Conservation (phyloP, 2,329 filamentous ascomycete genomes). For the Nemania sp. region DNA sequence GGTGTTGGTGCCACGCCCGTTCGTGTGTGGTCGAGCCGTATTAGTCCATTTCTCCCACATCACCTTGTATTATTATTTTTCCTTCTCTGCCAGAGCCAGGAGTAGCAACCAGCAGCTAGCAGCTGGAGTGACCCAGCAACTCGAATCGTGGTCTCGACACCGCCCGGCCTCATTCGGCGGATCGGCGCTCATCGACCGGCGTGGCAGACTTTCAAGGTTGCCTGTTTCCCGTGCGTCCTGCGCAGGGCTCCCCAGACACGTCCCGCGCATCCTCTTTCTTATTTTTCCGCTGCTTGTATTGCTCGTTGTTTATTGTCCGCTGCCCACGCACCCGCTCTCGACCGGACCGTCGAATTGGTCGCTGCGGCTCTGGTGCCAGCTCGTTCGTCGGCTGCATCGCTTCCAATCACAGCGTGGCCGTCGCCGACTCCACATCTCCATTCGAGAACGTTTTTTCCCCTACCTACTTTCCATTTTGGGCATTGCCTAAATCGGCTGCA, state of each 20-base stretch:
- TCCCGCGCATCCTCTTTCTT: conserved; percentile 4
- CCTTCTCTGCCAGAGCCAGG: conserved; percentile 1
- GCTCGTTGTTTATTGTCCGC: conserved; percentile 17
- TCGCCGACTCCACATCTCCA: conserved; percentile 47
- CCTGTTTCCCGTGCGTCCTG: neutral
- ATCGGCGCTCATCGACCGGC: conserved; percentile 2
- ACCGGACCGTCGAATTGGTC: conserved; percentile 34
- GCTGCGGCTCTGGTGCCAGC: conserved; percentile 45
- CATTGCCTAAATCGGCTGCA: conserved; percentile 45
- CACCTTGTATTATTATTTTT: conserved; percentile 15
- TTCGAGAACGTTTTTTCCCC: conserved; percentile 37
- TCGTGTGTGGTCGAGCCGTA: conserved; percentile 2
- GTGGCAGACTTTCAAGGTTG: conserved; percentile 7
- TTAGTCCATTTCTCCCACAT: conserved; percentile 16
- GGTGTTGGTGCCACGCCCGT: conserved; percentile 1
- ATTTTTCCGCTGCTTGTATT: neutral
- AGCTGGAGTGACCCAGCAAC: neutral
- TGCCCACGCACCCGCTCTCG: too few species aligned
- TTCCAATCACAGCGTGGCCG: conserved; percentile 45
- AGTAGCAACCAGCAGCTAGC: neutral
- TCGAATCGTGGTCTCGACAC: neutral
- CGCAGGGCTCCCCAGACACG: conserved; percentile 10
- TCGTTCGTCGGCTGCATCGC: conserved; percentile 48
- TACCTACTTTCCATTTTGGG: conserved; percentile 45
- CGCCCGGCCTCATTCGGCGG: conserved; percentile 12